Evolutionary conservation across 2,329 filamentous ascomycete species (phyloP), one percentile per base, ranked within the genome.

Genomic region (Aspergillus sp.): DNA sequence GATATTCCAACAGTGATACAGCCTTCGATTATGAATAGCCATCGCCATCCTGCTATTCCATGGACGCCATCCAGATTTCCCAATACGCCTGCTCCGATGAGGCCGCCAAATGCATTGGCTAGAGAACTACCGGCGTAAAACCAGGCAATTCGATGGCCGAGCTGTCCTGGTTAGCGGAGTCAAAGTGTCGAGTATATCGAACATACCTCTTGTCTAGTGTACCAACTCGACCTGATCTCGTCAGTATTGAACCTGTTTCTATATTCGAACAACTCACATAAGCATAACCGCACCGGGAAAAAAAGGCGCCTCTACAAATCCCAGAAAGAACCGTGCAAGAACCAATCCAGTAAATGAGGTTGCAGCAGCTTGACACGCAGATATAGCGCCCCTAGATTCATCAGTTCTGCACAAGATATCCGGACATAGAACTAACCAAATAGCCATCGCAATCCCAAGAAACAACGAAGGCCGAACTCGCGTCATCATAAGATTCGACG

Each of bases 201-300:
- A 12, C 8, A 27, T 44, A 57, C 54, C 61, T 81, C 78, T 34
- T 75, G 72, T 37, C 81, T 72, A 0, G 82, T 85, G 59, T 86
- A 86, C 79, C 81, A 85, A 59, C 83, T 82, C 2, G 79, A 82
- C 57, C 57, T 61, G 11, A 8, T 34, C 33, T 19, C 12, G 11
- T 34, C 33, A 34, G 33, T 3, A n/a, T 34, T 12, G 19, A 2
- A 4, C 19, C 4, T 19, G 4, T 34, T 34, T 28, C 3, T 7
- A 27, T n/a, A 19, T 4, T 4, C 4, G 19, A 6, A 11, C n/a
- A 19, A 40, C 47, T 38, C 40, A 59, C 38, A 85, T 72, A 37
- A 85, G 76, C 43, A 84, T 70, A 6, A 85, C 70, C 0, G 79
- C 78, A 33, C 82, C 82, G 0, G 82, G 82, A 10, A 84, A 68